These are phyloP conservation scores for Sonneratia caseolaris DNA, from an alignment of 345 rosid genomes.

Conservation along the genomic window DNA sequence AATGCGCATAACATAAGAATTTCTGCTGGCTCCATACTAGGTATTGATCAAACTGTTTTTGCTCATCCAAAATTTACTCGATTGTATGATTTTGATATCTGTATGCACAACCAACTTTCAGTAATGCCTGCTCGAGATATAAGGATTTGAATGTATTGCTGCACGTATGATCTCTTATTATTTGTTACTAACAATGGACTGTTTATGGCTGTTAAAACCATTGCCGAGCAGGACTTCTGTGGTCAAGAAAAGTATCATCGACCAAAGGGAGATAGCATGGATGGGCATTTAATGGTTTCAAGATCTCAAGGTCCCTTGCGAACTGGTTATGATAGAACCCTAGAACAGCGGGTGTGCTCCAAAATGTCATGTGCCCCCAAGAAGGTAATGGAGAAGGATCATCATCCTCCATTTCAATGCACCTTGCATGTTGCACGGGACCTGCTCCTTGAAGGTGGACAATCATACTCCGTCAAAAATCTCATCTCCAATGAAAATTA, in stretches of 20 bases:
- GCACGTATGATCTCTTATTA: neutral
- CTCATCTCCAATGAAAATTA: constrained; percentile 5
- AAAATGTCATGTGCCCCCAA: constrained; percentile 46
- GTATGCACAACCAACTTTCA: too few relatives aligned
- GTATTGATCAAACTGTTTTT: neutral
- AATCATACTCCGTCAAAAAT: constrained; percentile 27
- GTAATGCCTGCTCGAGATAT: neutral
- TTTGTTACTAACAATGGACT: neutral
- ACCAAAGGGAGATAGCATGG: constrained; percentile 26
- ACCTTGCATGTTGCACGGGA: constrained; percentile 36
- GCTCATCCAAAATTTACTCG: neutral
- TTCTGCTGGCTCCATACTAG: neutral
- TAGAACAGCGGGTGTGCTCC: constrained; percentile 49
- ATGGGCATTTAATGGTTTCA: constrained; percentile 16
- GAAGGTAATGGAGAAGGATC: constrained; percentile 33
- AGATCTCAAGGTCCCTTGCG: constrained; percentile 23
- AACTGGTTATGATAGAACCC: constrained; percentile 43
- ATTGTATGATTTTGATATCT: neutral
- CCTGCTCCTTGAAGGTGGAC: constrained; percentile 38
- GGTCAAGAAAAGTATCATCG: constrained; percentile 27
- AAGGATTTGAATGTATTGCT: neutral
- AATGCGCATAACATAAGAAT: neutral
- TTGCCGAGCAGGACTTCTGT: constrained; percentile 23
- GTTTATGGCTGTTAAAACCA: neutral
- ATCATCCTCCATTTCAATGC: constrained; percentile 24